Conservation (phyloP, 495 filamentous ascomycete species). For the Aspergillus wentii region DNA sequence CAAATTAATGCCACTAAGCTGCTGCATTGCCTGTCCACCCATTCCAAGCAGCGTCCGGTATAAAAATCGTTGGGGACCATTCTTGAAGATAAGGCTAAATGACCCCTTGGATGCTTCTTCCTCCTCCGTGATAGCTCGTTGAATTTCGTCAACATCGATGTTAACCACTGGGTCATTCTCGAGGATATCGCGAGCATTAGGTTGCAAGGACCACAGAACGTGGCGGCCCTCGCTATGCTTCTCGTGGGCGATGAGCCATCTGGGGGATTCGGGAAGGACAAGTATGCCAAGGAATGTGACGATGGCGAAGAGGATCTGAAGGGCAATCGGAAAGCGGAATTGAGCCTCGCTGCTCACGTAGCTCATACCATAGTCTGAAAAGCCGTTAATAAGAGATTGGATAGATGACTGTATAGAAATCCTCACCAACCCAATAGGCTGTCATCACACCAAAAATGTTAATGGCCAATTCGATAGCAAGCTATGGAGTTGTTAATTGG, state of each 20-base stretch:
- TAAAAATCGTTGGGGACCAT: slow-evolving; percentile 24
- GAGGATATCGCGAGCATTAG: slow-evolving; percentile 23
- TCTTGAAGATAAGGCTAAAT: slow-evolving; percentile 32
- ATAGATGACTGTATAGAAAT: background rate
- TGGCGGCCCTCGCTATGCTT: slow-evolving; percentile 25
- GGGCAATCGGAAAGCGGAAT: slow-evolving; percentile 48
- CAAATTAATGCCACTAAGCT: slow-evolving; percentile 40
- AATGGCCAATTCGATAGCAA: slow-evolving; percentile 53
- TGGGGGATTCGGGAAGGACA: slow-evolving; percentile 51
- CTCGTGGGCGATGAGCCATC: slow-evolving; percentile 36
- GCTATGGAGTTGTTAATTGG: slow-evolving; percentile 12
- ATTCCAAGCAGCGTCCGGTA: slow-evolving; percentile 31
- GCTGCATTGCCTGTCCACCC: slow-evolving; percentile 42
- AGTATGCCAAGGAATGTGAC: slow-evolving; percentile 41
- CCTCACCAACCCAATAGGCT: slow-evolving; percentile 33
- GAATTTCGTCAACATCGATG: slow-evolving; percentile 24
- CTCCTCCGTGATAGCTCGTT: slow-evolving; percentile 25
- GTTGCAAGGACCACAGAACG: slow-evolving; percentile 27
- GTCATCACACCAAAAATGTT: slow-evolving; percentile 52
- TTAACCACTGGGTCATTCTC: slow-evolving; percentile 20
- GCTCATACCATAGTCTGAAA: slow-evolving; percentile 28
- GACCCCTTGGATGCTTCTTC: slow-evolving; percentile 21
- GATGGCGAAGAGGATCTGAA: slow-evolving; percentile 54
- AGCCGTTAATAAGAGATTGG: background rate
- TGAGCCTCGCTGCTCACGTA: slow-evolving; percentile 25